Evolutionary conservation across 805 yeast species (phyloP), one percentile per base, ranked within the genome.

Genomic region (Pichia deserticola): DNA sequence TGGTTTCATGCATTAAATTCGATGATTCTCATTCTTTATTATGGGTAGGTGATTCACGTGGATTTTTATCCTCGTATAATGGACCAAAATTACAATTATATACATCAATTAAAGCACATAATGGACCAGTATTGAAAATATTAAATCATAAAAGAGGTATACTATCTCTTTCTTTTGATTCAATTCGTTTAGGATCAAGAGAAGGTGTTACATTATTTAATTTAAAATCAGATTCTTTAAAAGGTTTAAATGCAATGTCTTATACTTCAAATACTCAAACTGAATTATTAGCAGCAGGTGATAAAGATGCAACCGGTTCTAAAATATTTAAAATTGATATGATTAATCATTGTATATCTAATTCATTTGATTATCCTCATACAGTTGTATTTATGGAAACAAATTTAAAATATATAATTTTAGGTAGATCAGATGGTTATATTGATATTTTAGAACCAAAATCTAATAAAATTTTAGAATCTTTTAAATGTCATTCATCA

Each of bases 41-140:
- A 2, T 92, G 98, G 98, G 74, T 83, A 1, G 96, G 95, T 15
- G 93, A 87, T 61, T 64, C 78, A 1, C 73, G 70, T 37, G 86
- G 90, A 5, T 65, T 72, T 41, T 59, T 74, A 0, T 65, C 71
- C 5, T 69, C 76, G 2, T 73, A 57, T 48, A 69, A 67, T 32
- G 82, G 78, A 11, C 71, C 74, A 10, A 68, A 71, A 10, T 65
- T 82, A 44, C 67, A 70, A 5, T 75, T 82, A 3, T 86, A 85
- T 59, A 75, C 84, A 5, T 68, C 85, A 34, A 79, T 78, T 50
- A 64, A 68, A 25, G 84, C 80, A 0, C 85, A 81, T 47, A 60
- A 65, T 4, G 59, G 70, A 0, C 70, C 81, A 0, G 77, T 84
- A 1, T 61, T 67, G 25, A 82, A 80, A 58, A 63, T 85, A 11